These are phyloP conservation scores for Penicillium sp. DNA, from an alignment of 2,329 filamentous ascomycete species.

Conservation along the genomic window DNA sequence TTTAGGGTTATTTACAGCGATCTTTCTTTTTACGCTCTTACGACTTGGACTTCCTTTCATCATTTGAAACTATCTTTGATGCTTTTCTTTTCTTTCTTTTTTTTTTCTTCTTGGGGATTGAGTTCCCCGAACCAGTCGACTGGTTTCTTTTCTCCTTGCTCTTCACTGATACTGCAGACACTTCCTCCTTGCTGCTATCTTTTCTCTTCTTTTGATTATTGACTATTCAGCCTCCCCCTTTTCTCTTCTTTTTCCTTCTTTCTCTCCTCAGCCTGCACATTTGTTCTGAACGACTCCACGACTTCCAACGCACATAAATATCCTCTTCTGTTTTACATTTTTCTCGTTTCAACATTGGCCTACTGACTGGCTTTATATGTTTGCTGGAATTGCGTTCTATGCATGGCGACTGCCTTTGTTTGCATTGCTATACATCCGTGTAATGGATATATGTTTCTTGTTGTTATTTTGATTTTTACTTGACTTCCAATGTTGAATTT, in stretches of 20 bases:
- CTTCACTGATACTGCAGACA: neutral
- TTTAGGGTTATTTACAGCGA: slow-evolving; percentile 18
- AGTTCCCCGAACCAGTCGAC: neutral
- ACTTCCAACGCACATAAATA: slow-evolving; percentile 7
- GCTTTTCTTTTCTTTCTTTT: slow-evolving; percentile 4
- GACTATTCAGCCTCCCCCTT: neutral
- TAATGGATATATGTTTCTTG: slow-evolving; percentile 11
- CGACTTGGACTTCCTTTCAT: slow-evolving; percentile 9
- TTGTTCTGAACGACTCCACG: slow-evolving; percentile 1
- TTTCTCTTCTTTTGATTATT: neutral
- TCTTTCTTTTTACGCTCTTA: slow-evolving; percentile 14
- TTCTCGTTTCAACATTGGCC: neutral
- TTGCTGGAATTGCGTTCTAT: slow-evolving; percentile 1
- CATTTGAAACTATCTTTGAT: neutral
- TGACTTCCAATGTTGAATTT: neutral
- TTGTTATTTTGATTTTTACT: neutral
- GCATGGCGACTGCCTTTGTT: slow-evolving; percentile 9
- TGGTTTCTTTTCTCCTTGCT: slow-evolving; percentile 1
- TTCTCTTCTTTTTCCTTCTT: neutral
- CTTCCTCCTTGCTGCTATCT: neutral
- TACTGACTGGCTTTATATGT: neutral
- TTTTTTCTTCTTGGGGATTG: neutral
- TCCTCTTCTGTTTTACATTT: slow-evolving; percentile 5
- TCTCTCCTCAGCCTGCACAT: neutral
- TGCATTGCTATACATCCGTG: slow-evolving; percentile 1